phyloP scores from a whole-genome alignment of 2,329 filamentous ascomycete species.

The Xylariaceae sp. region DNA sequence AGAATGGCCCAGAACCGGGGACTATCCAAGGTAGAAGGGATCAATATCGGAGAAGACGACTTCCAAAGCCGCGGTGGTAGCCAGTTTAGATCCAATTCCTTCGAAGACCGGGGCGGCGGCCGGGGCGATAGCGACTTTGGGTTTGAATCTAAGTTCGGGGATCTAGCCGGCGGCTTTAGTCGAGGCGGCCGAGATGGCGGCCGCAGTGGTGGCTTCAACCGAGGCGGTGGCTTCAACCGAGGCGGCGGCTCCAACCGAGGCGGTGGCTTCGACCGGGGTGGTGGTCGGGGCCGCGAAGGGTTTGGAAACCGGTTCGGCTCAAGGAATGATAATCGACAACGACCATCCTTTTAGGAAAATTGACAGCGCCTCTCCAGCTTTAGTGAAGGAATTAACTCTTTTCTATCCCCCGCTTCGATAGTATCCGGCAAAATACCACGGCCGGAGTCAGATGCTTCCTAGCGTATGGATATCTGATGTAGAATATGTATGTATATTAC shows the following conservation, averaged over 20 bases:
- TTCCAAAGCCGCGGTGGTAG: background rate
- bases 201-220: background rate
- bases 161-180: too few species aligned
- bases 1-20: slow-evolving; percentile 29
- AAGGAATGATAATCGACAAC: background rate
- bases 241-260: background rate
- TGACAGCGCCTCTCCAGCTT: background rate
- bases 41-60: slow-evolving; percentile 31
- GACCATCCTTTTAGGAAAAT: slow-evolving; percentile 8
- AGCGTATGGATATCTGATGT: too few species aligned
- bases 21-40: slow-evolving; percentile 31
- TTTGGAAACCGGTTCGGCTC: background rate
- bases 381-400: background rate
- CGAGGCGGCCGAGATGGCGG: too few species aligned
- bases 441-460: too few species aligned
- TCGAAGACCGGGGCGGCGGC: slow-evolving; percentile 5
- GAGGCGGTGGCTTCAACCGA: background rate
- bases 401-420: background rate
- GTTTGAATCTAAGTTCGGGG: too few species aligned
- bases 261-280: background rate
- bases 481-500: too few species aligned
- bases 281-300: background rate
- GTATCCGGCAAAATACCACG: too few species aligned
- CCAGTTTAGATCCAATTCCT: background rate
- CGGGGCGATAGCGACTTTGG: background rate